phyloP scores from a whole-genome alignment of 352 stramenopile genomes.

The Peronospora belbahrii region DNA sequence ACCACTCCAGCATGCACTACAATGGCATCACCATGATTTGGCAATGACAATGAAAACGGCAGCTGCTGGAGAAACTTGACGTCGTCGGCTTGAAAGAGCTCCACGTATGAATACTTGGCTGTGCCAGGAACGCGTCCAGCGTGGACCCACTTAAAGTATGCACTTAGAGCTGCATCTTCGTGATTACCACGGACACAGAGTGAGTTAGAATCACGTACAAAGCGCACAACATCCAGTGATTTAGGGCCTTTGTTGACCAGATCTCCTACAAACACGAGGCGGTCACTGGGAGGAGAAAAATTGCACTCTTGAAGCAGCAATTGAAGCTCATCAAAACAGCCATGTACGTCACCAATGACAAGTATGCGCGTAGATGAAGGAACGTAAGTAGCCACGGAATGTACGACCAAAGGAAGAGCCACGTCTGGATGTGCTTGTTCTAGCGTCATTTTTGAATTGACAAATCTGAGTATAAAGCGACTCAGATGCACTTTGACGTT shows the following conservation, averaged over 20 bases:
- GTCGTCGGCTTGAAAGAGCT: slow-evolving; percentile 44
- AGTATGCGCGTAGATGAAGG: slow-evolving; percentile 42
- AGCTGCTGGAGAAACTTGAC: slow-evolving; percentile 64
- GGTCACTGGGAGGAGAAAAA: slow-evolving; percentile 45
- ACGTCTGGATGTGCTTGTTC: slow-evolving; percentile 43
- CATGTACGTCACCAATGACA: slow-evolving; percentile 89
- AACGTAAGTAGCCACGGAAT: slow-evolving; percentile 35
- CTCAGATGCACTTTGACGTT: no score
- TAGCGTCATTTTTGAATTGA: slow-evolving; percentile 13
- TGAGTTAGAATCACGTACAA: slow-evolving; percentile 41
- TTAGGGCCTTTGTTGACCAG: slow-evolving; percentile 90
- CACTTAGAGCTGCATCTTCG: slow-evolving; percentile 61
- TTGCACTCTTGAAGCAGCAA: slow-evolving; percentile 38
- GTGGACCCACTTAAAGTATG: slow-evolving; percentile 45
- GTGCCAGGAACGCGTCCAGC: slow-evolving; percentile 5
- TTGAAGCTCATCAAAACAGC: slow-evolving; percentile 82
- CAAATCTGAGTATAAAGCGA: no score
- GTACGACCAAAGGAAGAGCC: slow-evolving; percentile 35
- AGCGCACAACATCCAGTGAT: slow-evolving; percentile 69
- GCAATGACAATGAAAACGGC: slow-evolving; percentile 68
- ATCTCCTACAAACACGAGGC: slow-evolving; percentile 86
- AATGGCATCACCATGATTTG: slow-evolving; percentile 37
- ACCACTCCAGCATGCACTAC: slow-evolving; percentile 74
- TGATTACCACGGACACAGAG: slow-evolving; percentile 77
- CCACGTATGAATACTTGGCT: slow-evolving; percentile 65